A percentile compares a stretch with the other conserved stretches of the same genome.
phyloP scores from a whole-genome alignment of 768 basidiomycete genomes.

The Mycena indigotica region DNA sequence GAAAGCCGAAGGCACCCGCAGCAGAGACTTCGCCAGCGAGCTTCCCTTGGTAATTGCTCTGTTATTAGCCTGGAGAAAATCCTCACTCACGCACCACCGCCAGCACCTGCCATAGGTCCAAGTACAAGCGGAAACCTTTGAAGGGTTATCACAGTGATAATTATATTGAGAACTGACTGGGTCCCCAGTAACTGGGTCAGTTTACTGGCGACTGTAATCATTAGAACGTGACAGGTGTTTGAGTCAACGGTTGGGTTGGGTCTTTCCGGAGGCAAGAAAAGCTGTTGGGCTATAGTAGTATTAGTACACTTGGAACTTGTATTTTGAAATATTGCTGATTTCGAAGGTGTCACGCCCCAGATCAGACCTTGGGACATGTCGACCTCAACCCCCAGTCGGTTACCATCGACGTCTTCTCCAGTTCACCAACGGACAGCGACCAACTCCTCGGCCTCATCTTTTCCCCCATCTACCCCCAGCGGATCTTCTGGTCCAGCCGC shows the following conservation, averaged over 20 bases:
- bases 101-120: conserved; percentile 73
- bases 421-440: conserved; percentile 6
- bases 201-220: too few species aligned
- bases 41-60: conserved; percentile 32
- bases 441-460: conserved; percentile 31
- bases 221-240: too few species aligned
- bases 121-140: conserved; percentile 69
- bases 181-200: too few species aligned
- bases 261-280: too few species aligned
- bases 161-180: too few species aligned
- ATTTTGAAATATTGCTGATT: too few species aligned
- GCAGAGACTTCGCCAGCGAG: conserved; percentile 63
- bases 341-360: too few species aligned
- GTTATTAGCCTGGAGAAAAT: conserved; percentile 12
- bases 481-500: conserved; percentile 27
- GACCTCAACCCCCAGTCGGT: not conserved
- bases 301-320: too few species aligned
- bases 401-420: not conserved
- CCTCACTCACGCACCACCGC: conserved; percentile 53
- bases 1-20: conserved; percentile 77
- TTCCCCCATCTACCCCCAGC: conserved; percentile 26
- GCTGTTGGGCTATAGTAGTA: too few species aligned
- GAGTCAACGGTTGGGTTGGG: too few species aligned
- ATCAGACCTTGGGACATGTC: not conserved
- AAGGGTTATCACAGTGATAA: too few species aligned